These are phyloP conservation scores for Psidium friedrichsthalianum DNA, from an alignment of 345 rosid genomes.

Conservation along the genomic window DNA sequence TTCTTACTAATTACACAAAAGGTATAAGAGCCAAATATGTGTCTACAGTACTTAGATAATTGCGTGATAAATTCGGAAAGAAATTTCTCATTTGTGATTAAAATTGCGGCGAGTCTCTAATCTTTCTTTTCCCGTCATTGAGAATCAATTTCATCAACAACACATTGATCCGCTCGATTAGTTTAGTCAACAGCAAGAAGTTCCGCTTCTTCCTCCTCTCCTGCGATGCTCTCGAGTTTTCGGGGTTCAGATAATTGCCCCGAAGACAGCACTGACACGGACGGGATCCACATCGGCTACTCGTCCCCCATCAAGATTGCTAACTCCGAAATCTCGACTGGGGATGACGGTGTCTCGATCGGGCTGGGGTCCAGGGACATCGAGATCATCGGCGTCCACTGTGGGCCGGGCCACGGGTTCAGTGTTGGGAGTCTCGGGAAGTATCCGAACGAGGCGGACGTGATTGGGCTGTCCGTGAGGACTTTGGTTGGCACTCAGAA, in stretches of 20 bases:
- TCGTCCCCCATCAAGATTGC: neutral
- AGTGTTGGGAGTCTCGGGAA: slow-evolving; percentile 41
- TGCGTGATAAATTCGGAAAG: neutral
- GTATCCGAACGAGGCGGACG: slow-evolving; percentile 14
- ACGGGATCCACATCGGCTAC: slow-evolving; percentile 33
- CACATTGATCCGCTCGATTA: neutral
- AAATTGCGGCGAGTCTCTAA: neutral
- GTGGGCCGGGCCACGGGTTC: slow-evolving; percentile 15
- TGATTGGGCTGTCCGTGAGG: slow-evolving; percentile 6
- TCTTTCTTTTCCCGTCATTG: neutral
- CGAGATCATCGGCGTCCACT: neutral
- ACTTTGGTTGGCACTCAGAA: slow-evolving; percentile 14
- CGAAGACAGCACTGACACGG: slow-evolving; percentile 34
- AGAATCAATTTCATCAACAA: slow-evolving; percentile 14
- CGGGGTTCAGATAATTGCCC: slow-evolving; percentile 14
- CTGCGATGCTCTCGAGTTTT: neutral
- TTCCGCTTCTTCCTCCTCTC: slow-evolving; percentile 1
- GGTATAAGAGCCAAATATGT: neutral
- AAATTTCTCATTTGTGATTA: neutral
- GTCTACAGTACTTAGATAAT: neutral
- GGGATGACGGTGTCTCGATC: slow-evolving; percentile 3
- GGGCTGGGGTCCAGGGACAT: neutral
- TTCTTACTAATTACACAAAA: neutral
- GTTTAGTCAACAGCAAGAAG: slow-evolving; percentile 7
- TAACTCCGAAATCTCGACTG: neutral